Evolutionary conservation across 495 filamentous ascomycete genomes (phyloP).

Genomic region (Tuber aestivum): DNA sequence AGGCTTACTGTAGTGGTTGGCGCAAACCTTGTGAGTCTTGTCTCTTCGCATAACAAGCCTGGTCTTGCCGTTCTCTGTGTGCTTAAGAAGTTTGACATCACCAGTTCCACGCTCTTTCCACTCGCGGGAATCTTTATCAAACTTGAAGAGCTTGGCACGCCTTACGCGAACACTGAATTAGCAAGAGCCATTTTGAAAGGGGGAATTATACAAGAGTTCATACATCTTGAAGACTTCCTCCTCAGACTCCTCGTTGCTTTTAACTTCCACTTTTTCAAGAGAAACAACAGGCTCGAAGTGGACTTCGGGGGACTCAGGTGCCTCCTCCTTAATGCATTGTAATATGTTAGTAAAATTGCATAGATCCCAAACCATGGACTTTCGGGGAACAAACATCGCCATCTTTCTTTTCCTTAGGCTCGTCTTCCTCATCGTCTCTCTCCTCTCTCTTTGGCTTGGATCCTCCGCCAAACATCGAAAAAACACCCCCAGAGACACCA

Average conservation of each 20-base stretch:
- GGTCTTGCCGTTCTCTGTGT: slow-evolving; percentile 97
- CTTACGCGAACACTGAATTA: slow-evolving; percentile 9
- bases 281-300: slow-evolving; percentile 95
- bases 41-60: slow-evolving; percentile 97
- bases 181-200: slow-evolving; percentile 1
- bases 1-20: slow-evolving; percentile 95
- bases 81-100: slow-evolving; percentile 92
- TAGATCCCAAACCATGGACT: neutral
- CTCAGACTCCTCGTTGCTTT: slow-evolving; percentile 98
- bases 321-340: slow-evolving; percentile 53
- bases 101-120: slow-evolving; percentile 99
- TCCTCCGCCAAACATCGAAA: slow-evolving; percentile 94
- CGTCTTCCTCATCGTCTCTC: slow-evolving; percentile 63
- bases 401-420: slow-evolving; percentile 52
- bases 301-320: slow-evolving; percentile 78
- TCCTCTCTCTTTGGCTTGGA: slow-evolving; percentile 77
- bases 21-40: slow-evolving; percentile 99
- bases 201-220: slow-evolving; percentile 8
- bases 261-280: slow-evolving; percentile 90
- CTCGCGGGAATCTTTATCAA: slow-evolving; percentile 79
- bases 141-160: slow-evolving; percentile 98
- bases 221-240: slow-evolving; percentile 96
- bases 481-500: slow-evolving; percentile 60
- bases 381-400: slow-evolving; percentile 45
- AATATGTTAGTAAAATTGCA: slow-evolving; percentile 20